Percentiles rank a stretch among this genome's conserved stretches.
Evolutionary conservation across 176 grass and related monocot species (phyloP).

Genomic region (Triticum monococcum): DNA sequence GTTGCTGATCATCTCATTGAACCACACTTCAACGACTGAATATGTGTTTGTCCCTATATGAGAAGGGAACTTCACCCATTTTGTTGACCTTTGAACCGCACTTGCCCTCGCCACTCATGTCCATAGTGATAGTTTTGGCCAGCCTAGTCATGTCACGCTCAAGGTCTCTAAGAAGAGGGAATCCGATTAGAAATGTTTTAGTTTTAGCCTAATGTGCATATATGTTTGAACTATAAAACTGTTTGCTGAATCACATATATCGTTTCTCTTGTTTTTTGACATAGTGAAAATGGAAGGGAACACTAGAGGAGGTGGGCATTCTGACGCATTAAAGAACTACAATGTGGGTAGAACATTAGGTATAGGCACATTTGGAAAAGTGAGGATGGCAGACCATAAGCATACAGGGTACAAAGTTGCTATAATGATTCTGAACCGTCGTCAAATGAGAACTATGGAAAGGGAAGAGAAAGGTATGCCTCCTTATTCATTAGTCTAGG

Average conservation of each 20-base stretch:
- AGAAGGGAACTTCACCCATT: not conserved
- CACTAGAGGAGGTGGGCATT: slow-evolving; percentile 46
- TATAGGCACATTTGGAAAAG: slow-evolving; percentile 91
- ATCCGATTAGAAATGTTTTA: not conserved
- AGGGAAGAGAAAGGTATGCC: slow-evolving; percentile 93
- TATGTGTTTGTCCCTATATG: not conserved
- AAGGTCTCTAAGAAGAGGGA: not conserved
- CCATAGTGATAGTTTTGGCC: not conserved
- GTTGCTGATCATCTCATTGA: not conserved
- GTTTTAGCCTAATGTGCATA: not conserved
- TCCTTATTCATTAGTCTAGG: not conserved
- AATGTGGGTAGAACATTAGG: slow-evolving; percentile 85
- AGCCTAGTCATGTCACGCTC: not conserved
- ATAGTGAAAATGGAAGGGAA: slow-evolving; percentile 68
- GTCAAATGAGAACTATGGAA: slow-evolving; percentile 77
- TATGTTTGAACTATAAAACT: not conserved
- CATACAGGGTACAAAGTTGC: slow-evolving; percentile 79
- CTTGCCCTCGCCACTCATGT: not conserved
- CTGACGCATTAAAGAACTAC: slow-evolving; percentile 75
- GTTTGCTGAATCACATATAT: slow-evolving; percentile 1
- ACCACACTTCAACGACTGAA: not conserved
- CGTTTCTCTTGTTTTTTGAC: slow-evolving; percentile 1
- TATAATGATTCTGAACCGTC: slow-evolving; percentile 82
- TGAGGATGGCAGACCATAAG: slow-evolving; percentile 93
- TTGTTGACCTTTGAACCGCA: not conserved